These are phyloP conservation scores for Tylopilus vinaceipallidus DNA, from an alignment of 768 basidiomycete genomes.

Conservation along the genomic window DNA sequence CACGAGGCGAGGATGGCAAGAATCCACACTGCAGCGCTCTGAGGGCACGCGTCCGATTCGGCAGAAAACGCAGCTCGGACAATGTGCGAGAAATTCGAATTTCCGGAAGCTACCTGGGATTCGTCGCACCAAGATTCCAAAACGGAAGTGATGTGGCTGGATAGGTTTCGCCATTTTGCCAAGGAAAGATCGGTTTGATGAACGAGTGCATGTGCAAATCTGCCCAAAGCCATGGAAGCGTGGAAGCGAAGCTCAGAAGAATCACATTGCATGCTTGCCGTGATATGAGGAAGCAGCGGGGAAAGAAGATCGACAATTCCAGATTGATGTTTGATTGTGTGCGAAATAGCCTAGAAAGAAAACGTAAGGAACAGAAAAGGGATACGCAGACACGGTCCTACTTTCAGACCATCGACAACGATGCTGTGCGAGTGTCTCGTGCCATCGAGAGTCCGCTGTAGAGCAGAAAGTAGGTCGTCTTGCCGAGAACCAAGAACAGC, in stretches of 20 bases:
- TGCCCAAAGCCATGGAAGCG: slow-evolving; percentile 22
- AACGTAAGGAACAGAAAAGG: slow-evolving; percentile 4
- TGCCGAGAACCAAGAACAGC: slow-evolving; percentile 35
- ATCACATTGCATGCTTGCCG: slow-evolving; percentile 12
- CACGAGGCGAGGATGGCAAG: slow-evolving; percentile 44
- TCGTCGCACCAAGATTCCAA: slow-evolving; percentile 17
- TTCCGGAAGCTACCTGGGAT: not conserved
- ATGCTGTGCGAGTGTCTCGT: slow-evolving; percentile 16
- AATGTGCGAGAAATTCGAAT: slow-evolving; percentile 23
- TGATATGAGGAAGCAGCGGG: slow-evolving; percentile 23
- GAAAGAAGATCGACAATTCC: slow-evolving; percentile 17
- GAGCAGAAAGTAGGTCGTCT: slow-evolving; percentile 31
- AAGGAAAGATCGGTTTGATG: slow-evolving; percentile 32
- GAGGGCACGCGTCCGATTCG: slow-evolving; percentile 16
- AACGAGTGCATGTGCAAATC: slow-evolving; percentile 29
- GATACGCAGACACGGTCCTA: not conserved
- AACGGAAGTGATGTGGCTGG: slow-evolving; percentile 27
- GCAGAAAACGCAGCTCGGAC: slow-evolving; percentile 30
- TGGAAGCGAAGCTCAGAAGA: slow-evolving; percentile 20
- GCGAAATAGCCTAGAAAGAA: slow-evolving; percentile 21
- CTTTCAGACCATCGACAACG: slow-evolving; percentile 31
- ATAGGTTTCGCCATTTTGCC: slow-evolving; percentile 24
- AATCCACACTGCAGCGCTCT: slow-evolving; percentile 43
- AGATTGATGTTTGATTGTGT: slow-evolving; percentile 19
- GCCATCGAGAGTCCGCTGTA: slow-evolving; percentile 37